Evolutionary conservation across 768 basidiomycete species (phyloP), one percentile per base, ranked within the genome.

Genomic region (Rhizopogon salebrosus): DNA sequence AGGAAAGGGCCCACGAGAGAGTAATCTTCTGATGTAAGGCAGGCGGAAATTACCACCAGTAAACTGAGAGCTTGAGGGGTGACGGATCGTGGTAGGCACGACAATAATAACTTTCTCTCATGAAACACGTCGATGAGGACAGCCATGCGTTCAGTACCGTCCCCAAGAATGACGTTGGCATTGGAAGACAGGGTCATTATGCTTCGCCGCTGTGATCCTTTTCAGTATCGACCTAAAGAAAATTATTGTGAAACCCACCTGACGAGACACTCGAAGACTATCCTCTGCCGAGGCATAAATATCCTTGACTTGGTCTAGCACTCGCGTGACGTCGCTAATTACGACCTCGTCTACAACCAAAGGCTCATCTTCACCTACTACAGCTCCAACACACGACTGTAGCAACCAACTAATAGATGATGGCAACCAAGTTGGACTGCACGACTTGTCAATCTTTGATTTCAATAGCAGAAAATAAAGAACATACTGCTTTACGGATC

Each of bases 401-500:
- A 59, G 26, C 3, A 60, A 56, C 74, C 74, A 76, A 4, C 58
- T 50, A 11, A 70, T 57, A 5, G 67, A 48, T 35, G 53, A 54
- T 34, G 51, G 38, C 24, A 68, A 41, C 70, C 70, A 71, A 7
- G 58, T 48, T 2, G 63, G 58, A 11, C 66, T 68, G 34, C 36
- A 34, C 20, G 10, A 74, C 72, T 45, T 79, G 78, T 48, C 52
- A 27, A 53, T 52, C 48, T 41, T 31, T 7, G 24, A 24, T 39
- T 39, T 48, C 13, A 46, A 45, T 26, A 41, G n/a, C 34, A 34
- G 41, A 22, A 40, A 11, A 9, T 13, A 46, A 23, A 22, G 16
- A 24, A 64, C 82, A 39, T 65, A 88, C 86, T 75, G 64, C 65
- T 84, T 87, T 24, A 84, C 63, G 0, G 86, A 87, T 45, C 80